Evolutionary conservation across 768 basidiomycete species (phyloP), one percentile per base, ranked within the genome.

Genomic region (Trametopsis cervina): DNA sequence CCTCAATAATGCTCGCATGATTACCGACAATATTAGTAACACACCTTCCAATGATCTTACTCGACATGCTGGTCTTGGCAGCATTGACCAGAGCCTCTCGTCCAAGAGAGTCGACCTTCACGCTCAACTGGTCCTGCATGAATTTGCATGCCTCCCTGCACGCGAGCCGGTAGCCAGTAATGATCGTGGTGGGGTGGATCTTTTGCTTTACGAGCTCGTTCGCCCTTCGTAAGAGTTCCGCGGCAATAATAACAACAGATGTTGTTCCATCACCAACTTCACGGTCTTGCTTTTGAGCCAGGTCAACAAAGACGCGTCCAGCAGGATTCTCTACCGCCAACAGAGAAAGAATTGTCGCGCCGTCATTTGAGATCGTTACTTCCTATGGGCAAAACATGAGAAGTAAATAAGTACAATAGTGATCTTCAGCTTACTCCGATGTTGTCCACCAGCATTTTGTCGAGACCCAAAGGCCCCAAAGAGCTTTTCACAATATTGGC

Each of bases 191-290:
- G 0, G 96, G 96, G 66, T 99, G 96, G 45, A 99, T 97, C 69
- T 92, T 97, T 55, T 90, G 85, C 70, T 96, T 91, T 56, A 99
- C 93, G 38, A 99, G 84, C 64, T 98, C 96, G 63, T 98, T 98
- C 47, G 95, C 96, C 46, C 96, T 81, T 53, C 90, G 85, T 55
- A 98, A 75, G 40, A 98, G 80, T 66, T 97, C 96, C n/a, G 96
- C 93, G 46, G 94, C 94, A 63, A 99, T 79, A 57, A 99, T 89
- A 41, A 99, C 96, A 37, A 99, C 96, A 20, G 93, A 97, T 2
- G 96, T 99, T 6, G 96, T 99, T 12, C 96, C 96, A 70, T 99
- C 96, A 29, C 96, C 96, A 9, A 99, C 96, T 69, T 99, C 96
- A 64, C 94, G 96, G 67, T 99, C 96, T 68, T 98, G 94, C 61